Percentiles rank a stretch among this genome's conserved stretches.
These are phyloP conservation scores for Saccharomycopsis fermentans DNA, from an alignment of 805 yeast genomes.

Conservation along the genomic window DNA sequence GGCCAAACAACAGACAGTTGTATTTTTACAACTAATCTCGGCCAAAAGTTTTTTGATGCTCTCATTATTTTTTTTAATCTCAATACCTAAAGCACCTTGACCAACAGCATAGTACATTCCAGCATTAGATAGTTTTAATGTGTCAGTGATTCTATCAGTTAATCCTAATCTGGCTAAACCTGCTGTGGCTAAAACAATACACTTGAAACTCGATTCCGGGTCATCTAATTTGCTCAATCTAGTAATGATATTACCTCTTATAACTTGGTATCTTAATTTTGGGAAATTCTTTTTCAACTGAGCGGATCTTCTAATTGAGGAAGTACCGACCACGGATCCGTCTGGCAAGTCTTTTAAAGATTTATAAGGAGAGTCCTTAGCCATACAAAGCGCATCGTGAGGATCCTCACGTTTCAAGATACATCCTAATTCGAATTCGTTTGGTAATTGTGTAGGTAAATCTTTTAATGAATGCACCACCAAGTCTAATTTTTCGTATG, in stretches of 20 bases:
- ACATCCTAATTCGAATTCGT: constrained; percentile 82
- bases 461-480: constrained; percentile 93
- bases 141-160: constrained; percentile 63
- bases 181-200: constrained; percentile 86
- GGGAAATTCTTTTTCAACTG: constrained; percentile 78
- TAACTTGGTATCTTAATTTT: constrained; percentile 64
- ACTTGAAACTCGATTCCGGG: constrained; percentile 48
- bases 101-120: constrained; percentile 95
- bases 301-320: constrained; percentile 88
- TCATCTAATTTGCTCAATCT: constrained; percentile 75
- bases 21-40: constrained; percentile 52
- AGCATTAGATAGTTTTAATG: constrained; percentile 44
- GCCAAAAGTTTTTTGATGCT: constrained; percentile 48
- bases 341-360: constrained; percentile 65
- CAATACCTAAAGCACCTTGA: constrained; percentile 96
- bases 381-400: constrained; percentile 83
- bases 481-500: constrained; percentile 63
- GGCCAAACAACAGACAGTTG: constrained; percentile 71
- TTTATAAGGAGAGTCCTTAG: constrained; percentile 49
- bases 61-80: constrained; percentile 64
- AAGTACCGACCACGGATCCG: constrained; percentile 87
- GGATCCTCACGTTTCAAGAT: constrained; percentile 85
- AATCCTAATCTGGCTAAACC: constrained; percentile 72
- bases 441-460: constrained; percentile 84
- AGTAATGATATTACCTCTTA: constrained; percentile 79